Evolutionary conservation across 2,329 filamentous ascomycete genomes (phyloP), one percentile per base, ranked within the genome.

Genomic region (Leptodontidium sp.): DNA sequence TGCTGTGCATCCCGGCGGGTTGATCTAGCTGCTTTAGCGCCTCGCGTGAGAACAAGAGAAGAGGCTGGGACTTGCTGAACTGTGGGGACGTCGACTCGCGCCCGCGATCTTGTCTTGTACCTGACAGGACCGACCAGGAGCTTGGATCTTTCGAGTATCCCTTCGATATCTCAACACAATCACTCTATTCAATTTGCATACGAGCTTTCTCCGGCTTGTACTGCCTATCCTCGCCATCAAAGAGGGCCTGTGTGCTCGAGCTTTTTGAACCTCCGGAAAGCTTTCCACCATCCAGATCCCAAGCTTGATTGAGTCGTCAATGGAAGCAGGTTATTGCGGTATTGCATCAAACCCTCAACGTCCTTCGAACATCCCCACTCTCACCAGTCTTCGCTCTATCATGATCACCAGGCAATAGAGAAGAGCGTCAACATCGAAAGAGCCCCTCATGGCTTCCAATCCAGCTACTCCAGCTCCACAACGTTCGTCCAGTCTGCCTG

Each of bases 401-500:
- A 75, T 75, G 72, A 66, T 75, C 67, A 72, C 68, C 47, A 64
- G 66, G 67, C 68, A 72, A 63, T 69, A 67, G 69, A 66, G 47
- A 50, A 21, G 2, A 55, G 52, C 24, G 26, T 32, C 26, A 35
- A 63, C 29, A 35, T 55, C 45, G 45, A 61, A 63, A 24, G 24
- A 69, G 53, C 64, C 68, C 55, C 55, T 55, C 32, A 78, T 78
- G 75, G 73, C 70, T 65, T 72, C 68, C 5, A 70, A 43, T 24
- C 69, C 75, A 21, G 43, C 65, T 17, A 68, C 68, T 24, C 70
- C 69, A 9, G 50, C 61, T 8, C 26, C 67, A 17, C 71, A 71
- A 49, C 75, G 76, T 35, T 72, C 76, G 17, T 68, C 70, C 67
- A 76, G 74, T 68, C 70, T 74, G 15, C 71, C 75, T 35, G 53